Base-by-base conservation (phyloP, 305 asterid species). In the Withania somnifera region DNA sequence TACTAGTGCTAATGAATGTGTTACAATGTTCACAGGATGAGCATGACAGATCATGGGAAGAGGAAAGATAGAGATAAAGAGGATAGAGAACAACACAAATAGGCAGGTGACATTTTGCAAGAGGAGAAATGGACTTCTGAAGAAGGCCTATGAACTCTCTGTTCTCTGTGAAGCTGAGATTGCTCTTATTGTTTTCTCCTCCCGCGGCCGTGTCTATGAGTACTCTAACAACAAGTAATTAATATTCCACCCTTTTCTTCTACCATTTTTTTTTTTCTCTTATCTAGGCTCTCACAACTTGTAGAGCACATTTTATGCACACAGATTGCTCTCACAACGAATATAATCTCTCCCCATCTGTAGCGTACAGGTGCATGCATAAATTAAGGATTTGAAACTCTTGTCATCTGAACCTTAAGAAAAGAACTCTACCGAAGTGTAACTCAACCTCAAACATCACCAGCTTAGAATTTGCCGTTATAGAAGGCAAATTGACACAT, bases 31-130 rank as follows among this genome's bases (percentile, higher is more conserved):
- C n/a, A n/a, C n/a, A n/a, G n/a, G n/a, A n/a, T n/a, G n/a, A n/a
- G n/a, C n/a, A 34, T 34, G 68, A 26, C 26, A 64, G 83, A 92
- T n/a, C n/a, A n/a, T 94, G 98, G 98, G 98, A 19, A 84, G 98
- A 83, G 98, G 97, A 11, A 94, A 94, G 87, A 94, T 94, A 20
- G 97, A 92, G 90, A 94, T 94, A 66, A 92, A 92, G 92, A 90
- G 97, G 90, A 94, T 94, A 1, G 98, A 94, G 86, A 94, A 91
- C 86, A 93, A 91, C 85, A 94, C 97, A 3, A 94, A 89, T 56
- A 85, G 98, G 63, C 98, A 94, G 75, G 98, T 94, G 38, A 94
- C 98, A 1, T 94, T 94, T 26, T 94, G 98, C 91, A 94, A 94
- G 89, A 84, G 98, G 34, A 92, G 98, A 57, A 94, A 93, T 86